These are phyloP conservation scores for Sabuloglossum arenarium DNA, from an alignment of 495 filamentous ascomycete genomes.

Conservation along the genomic window DNA sequence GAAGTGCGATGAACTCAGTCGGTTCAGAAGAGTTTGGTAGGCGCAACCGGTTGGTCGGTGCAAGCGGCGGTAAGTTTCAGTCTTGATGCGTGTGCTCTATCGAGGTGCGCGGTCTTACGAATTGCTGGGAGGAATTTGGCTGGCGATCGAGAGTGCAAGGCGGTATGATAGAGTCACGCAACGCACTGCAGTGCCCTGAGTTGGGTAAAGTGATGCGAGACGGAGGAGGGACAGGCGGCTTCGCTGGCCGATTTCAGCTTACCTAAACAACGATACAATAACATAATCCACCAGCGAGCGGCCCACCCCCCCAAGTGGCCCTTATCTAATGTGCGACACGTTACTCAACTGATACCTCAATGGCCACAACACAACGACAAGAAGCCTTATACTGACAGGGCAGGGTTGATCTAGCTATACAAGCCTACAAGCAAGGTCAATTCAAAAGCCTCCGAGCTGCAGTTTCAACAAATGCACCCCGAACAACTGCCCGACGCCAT, in stretches of 20 bases:
- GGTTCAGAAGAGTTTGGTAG: neutral
- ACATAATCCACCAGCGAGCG: too few species aligned
- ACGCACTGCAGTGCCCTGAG: too few species aligned
- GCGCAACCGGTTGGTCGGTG: neutral
- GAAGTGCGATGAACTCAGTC: neutral
- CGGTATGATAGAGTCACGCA: too few species aligned
- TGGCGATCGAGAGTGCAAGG: too few species aligned
- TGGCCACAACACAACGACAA: constrained; percentile 3
- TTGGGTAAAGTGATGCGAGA: too few species aligned
- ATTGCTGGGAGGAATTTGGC: too few species aligned
- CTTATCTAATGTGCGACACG: neutral
- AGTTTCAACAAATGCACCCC: neutral
- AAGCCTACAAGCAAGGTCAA: neutral
- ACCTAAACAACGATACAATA: too few species aligned
- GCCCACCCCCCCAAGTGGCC: too few species aligned
- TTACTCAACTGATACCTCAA: neutral
- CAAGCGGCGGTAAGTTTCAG: neutral
- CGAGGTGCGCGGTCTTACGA: too few species aligned
- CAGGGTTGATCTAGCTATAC: neutral
- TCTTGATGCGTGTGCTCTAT: neutral
- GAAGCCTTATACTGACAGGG: constrained; percentile 1
- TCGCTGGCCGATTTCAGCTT: too few species aligned
- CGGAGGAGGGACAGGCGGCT: too few species aligned
- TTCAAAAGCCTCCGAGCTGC: neutral
- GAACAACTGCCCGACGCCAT: neutral